A percentile compares a stretch with the other conserved stretches of the same genome.
phyloP scores from a whole-genome alignment of 2,329 filamentous ascomycete genomes.

The Ascochyta viciae-villosae region DNA sequence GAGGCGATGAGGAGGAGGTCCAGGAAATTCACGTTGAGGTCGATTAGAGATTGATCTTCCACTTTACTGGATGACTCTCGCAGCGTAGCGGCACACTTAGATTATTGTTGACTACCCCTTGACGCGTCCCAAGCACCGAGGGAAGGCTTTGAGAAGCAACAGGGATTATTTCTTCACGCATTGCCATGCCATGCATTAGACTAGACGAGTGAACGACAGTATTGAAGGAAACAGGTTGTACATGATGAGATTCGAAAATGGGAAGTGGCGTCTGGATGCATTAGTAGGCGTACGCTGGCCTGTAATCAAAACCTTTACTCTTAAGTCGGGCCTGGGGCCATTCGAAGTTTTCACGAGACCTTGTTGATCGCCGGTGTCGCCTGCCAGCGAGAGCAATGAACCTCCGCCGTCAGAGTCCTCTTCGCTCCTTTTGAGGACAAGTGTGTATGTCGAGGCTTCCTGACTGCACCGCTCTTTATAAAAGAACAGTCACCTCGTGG shows the following conservation, averaged over 20 bases:
- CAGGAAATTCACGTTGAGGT: slow-evolving; percentile 25
- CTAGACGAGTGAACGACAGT: slow-evolving; percentile 11
- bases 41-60: not conserved
- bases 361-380: no score
- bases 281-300: slow-evolving; percentile 1
- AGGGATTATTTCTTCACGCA: not conserved
- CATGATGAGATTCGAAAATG: not conserved
- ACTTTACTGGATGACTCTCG: not conserved
- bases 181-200: slow-evolving; percentile 17
- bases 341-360: no score
- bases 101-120: not conserved
- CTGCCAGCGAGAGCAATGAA: not conserved
- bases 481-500: no score
- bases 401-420: no score
- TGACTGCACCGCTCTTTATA: no score
- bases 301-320: slow-evolving; percentile 10
- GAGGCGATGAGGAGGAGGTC: slow-evolving; percentile 31
- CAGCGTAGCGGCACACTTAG: not conserved
- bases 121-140: not conserved
- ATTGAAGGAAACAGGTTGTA: slow-evolving; percentile 1
- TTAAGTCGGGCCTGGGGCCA: not conserved
- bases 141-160: not conserved
- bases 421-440: no score
- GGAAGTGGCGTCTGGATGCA: not conserved
- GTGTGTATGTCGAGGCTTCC: no score